Evolutionary conservation across 305 asterid genomes (phyloP).

Genomic region (Plantago coronopus): DNA sequence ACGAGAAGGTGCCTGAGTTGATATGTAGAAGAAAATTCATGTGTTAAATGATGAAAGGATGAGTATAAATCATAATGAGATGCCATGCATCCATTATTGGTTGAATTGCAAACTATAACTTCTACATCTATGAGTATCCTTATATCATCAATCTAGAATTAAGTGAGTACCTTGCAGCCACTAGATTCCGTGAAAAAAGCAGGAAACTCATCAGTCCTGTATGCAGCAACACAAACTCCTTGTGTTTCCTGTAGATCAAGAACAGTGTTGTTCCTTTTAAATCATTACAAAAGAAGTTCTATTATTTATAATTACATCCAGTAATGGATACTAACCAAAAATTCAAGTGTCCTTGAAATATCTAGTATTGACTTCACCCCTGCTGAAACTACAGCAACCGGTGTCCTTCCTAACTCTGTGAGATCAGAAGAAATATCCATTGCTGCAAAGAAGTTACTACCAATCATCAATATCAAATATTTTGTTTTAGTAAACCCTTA

Average conservation of each 20-base stretch:
- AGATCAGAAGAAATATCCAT: constrained; percentile 95
- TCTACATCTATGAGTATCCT: not conserved
- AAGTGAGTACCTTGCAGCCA: constrained; percentile 64
- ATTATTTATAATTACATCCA: constrained; percentile 8
- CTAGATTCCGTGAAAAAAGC: constrained; percentile 83
- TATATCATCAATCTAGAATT: not conserved
- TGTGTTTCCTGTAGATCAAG: constrained; percentile 79
- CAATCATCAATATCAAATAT: constrained; percentile 12
- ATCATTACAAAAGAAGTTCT: constrained; percentile 1
- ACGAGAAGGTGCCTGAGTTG: constrained; percentile 72
- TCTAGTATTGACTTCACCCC: constrained; percentile 92
- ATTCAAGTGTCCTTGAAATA: constrained; percentile 81
- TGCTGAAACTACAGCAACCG: constrained; percentile 84
- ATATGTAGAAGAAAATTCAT: not conserved
- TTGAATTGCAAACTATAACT: too few relatives aligned
- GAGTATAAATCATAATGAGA: too few relatives aligned
- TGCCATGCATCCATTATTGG: not conserved
- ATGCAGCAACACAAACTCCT: constrained; percentile 87
- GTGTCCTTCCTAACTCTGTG: constrained; percentile 83
- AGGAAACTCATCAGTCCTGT: constrained; percentile 75
- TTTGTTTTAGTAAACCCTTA: not conserved
- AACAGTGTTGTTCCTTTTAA: constrained; percentile 6
- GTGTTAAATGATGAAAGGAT: too few relatives aligned
- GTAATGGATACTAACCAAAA: constrained; percentile 55
- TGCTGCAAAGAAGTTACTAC: constrained; percentile 38